A percentile compares a stretch with the other conserved stretches of the same genome.
phyloP scores from a whole-genome alignment of 305 asterid genomes.

The Fraxinus xanthoxyloides region DNA sequence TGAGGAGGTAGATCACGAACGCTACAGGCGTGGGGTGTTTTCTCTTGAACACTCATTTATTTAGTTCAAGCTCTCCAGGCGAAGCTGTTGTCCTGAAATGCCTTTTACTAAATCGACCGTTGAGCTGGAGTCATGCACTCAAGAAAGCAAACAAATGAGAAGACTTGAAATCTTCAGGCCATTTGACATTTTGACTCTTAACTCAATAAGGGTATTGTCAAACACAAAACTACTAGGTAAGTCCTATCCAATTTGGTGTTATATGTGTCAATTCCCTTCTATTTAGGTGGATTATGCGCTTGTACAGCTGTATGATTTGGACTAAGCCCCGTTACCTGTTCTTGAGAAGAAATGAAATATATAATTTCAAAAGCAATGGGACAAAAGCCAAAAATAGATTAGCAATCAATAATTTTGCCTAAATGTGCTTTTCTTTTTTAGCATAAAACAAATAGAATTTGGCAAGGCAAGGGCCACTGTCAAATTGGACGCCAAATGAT shows the following conservation, averaged over 20 bases:
- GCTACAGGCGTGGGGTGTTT: too few relatives aligned
- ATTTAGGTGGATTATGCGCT: neutral
- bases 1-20: too few relatives aligned
- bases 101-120: too few relatives aligned
- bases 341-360: neutral
- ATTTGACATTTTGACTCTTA: neutral
- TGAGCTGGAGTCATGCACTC: too few relatives aligned
- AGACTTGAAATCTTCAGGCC: neutral
- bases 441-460: neutral
- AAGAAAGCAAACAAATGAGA: neutral
- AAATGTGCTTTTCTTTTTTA: neutral
- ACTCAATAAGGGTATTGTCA: neutral
- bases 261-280: neutral
- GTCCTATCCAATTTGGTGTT: neutral
- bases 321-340: neutral
- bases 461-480: neutral
- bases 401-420: neutral
- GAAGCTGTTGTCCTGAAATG: too few relatives aligned
- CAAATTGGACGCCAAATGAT: neutral
- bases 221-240: neutral
- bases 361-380: neutral
- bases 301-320: neutral
- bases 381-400: neutral
- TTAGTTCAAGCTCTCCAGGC: too few relatives aligned
- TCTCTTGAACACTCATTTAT: too few relatives aligned